These are phyloP conservation scores for Aegilops longissima DNA, from an alignment of 176 grass and related monocot species.

Conservation along the genomic window DNA sequence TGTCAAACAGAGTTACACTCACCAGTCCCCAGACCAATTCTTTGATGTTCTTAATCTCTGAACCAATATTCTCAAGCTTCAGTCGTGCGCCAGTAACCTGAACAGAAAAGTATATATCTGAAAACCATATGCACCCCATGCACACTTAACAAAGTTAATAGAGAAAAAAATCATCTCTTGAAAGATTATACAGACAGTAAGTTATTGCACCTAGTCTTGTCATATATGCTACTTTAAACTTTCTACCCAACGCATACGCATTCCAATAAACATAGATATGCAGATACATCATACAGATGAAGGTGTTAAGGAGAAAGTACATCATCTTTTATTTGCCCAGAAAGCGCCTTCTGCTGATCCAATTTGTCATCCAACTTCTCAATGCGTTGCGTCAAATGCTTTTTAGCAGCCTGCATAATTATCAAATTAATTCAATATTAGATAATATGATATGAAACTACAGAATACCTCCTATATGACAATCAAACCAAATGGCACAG, in stretches of 20 bases:
- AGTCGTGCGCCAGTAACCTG: constrained; percentile 84
- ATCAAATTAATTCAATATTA: constrained; percentile 11
- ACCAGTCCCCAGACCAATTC: constrained; percentile 89
- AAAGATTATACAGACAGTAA: background rate
- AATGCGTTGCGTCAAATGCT: constrained; percentile 92
- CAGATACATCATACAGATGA: constrained; percentile 22
- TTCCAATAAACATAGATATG: constrained; percentile 11
- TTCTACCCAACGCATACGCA: constrained; percentile 1
- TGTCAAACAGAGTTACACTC: constrained; percentile 29
- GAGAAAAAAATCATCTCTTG: background rate
- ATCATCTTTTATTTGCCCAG: constrained; percentile 89
- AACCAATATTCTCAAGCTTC: constrained; percentile 83
- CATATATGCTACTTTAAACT: background rate
- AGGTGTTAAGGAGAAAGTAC: constrained; percentile 36
- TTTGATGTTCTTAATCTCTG: constrained; percentile 77
- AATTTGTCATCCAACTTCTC: constrained; percentile 95
- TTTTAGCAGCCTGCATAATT: constrained; percentile 80
- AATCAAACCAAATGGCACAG: constrained; percentile 9
- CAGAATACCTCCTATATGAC: background rate
- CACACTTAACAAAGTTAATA: background rate
- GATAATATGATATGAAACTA: constrained; percentile 10
- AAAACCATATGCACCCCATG: constrained; percentile 20
- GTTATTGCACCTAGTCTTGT: background rate
- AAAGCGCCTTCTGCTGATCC: constrained; percentile 93
- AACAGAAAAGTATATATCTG: constrained; percentile 26